Evolutionary conservation across 176 grass and related monocot genomes (phyloP).

Genomic region (Leersia perrieri): DNA sequence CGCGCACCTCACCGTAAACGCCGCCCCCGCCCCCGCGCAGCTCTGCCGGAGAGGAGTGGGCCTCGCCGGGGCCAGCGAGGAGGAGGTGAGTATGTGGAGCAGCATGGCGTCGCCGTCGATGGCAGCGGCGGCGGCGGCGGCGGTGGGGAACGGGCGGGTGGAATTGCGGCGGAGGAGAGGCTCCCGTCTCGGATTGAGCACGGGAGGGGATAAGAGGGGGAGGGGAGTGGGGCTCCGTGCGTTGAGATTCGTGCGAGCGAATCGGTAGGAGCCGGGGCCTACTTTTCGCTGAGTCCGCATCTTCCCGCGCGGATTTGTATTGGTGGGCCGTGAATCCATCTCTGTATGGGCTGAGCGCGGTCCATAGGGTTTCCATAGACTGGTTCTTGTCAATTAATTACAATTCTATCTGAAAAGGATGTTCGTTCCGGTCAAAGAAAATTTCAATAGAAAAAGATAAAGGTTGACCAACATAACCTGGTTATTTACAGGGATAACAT

Average conservation of each 20-base stretch:
- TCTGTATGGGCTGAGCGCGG: not conserved
- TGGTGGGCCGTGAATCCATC: slow-evolving; percentile 22
- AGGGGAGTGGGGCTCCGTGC: not conserved
- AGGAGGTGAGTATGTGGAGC: slow-evolving; percentile 40
- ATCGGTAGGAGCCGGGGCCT: slow-evolving; percentile 4
- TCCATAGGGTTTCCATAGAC: not conserved
- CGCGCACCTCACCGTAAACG: slow-evolving; percentile 11
- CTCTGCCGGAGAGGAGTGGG: not conserved
- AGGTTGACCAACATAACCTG: too few relatives aligned
- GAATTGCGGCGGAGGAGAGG: slow-evolving; percentile 16
- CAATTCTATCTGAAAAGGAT: not conserved
- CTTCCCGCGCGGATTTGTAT: slow-evolving; percentile 62
- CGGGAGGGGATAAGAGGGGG: slow-evolving; percentile 27
- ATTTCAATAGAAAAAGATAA: not conserved
- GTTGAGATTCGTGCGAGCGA: slow-evolving; percentile 16
- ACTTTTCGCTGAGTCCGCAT: not conserved
- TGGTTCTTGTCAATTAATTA: not conserved
- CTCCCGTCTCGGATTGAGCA: not conserved
- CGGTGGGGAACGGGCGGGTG: not conserved
- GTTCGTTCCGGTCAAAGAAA: not conserved
- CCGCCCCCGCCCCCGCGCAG: not conserved
- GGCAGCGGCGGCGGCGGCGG: too few relatives aligned
- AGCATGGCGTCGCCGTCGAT: slow-evolving; percentile 40
- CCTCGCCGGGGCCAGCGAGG: slow-evolving; percentile 4
- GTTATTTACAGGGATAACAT: not conserved